These are phyloP conservation scores for Agaricus subrufescens DNA, from an alignment of 768 basidiomycete genomes.

Conservation along the genomic window DNA sequence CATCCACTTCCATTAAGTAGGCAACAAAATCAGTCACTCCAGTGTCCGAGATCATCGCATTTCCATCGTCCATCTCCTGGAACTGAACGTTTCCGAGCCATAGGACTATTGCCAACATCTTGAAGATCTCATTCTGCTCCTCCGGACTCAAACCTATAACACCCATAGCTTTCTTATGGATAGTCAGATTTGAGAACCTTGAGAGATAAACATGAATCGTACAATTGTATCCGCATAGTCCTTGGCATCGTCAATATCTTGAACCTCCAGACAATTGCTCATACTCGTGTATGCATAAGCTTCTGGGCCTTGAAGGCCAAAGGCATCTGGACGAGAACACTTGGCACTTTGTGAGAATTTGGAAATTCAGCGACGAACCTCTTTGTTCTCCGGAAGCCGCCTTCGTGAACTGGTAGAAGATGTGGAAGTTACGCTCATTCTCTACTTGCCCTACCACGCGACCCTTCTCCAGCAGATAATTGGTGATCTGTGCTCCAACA, in stretches of 20 bases:
- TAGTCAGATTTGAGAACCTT: slow-evolving; percentile 2
- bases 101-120: slow-evolving; percentile 85
- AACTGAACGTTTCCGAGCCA: slow-evolving; percentile 98
- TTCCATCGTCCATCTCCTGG: slow-evolving; percentile 83
- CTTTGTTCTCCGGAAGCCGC: slow-evolving; percentile 86
- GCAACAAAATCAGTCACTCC: slow-evolving; percentile 93
- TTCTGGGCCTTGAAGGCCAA: slow-evolving; percentile 94
- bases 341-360: slow-evolving; percentile 4
- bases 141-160: slow-evolving; percentile 79
- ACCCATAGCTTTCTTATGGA: slow-evolving; percentile 81
- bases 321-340: slow-evolving; percentile 60
- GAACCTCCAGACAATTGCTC: slow-evolving; percentile 89
- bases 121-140: slow-evolving; percentile 91
- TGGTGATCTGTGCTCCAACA: slow-evolving; percentile 96
- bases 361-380: slow-evolving; percentile 41
- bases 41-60: slow-evolving; percentile 73
- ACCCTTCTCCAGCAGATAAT: slow-evolving; percentile 96
- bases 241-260: slow-evolving; percentile 82
- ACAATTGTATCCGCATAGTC: slow-evolving; percentile 91
- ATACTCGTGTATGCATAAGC: slow-evolving; percentile 90
- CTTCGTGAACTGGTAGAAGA: slow-evolving; percentile 99
- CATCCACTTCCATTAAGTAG: slow-evolving; percentile 89
- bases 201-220: slow-evolving; percentile 21
- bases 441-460: slow-evolving; percentile 95
- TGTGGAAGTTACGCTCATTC: slow-evolving; percentile 96